Evolutionary conservation across 306 rosid species (phyloP).

Genomic region (Prunus kanzakura): DNA sequence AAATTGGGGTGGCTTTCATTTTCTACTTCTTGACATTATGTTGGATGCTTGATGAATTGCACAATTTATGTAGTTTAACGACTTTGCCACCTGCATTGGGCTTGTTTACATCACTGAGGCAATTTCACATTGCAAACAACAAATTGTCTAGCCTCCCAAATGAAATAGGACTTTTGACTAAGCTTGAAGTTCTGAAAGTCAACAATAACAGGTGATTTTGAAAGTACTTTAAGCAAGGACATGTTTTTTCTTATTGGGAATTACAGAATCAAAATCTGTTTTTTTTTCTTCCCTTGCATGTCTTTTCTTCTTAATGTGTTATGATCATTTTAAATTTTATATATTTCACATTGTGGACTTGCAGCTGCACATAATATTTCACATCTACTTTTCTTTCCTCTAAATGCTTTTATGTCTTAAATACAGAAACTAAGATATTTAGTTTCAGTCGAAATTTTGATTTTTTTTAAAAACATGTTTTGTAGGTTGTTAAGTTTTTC

Average conservation of each 20-base stretch:
- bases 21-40: not conserved
- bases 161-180: slow-evolving; percentile 59
- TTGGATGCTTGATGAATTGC: not conserved
- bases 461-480: not conserved
- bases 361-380: not conserved
- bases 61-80: slow-evolving; percentile 51
- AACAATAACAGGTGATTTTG: slow-evolving; percentile 67
- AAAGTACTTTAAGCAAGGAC: not conserved
- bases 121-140: slow-evolving; percentile 69
- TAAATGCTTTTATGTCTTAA: not conserved
- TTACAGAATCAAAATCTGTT: not conserved
- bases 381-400: not conserved
- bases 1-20: not conserved
- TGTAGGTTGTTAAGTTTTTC: not conserved
- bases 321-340: too few relatives aligned
- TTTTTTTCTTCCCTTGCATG: not conserved
- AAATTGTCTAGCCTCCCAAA: slow-evolving; percentile 60
- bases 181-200: slow-evolving; percentile 67
- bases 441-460: too few relatives aligned
- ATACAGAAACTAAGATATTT: not conserved
- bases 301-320: too few relatives aligned
- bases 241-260: slow-evolving; percentile 7
- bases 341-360: not conserved
- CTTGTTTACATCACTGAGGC: slow-evolving; percentile 56
- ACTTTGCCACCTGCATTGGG: slow-evolving; percentile 63